phyloP scores from a whole-genome alignment of 176 grass and related monocot genomes.

The Olyra latifolia region DNA sequence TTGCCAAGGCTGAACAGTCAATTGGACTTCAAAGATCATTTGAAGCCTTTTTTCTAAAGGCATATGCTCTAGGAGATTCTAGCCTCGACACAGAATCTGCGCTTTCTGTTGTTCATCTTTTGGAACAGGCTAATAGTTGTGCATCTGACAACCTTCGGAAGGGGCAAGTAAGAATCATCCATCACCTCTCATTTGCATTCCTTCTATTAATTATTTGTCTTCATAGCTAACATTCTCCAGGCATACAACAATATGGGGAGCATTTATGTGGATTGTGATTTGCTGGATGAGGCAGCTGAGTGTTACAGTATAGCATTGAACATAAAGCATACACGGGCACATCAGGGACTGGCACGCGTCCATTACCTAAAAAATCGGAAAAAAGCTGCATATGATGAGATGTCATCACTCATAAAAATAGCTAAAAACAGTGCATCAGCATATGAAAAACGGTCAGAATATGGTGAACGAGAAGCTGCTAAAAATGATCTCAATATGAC shows the following conservation, averaged over 20 bases:
- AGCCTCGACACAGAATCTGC: constrained; percentile 64
- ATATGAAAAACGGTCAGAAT: constrained; percentile 92
- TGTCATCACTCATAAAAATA: constrained; percentile 81
- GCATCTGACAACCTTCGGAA: constrained; percentile 96
- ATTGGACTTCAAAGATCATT: constrained; percentile 79
- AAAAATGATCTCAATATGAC: constrained; percentile 76
- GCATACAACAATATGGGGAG: constrained; percentile 98
- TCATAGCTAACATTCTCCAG: constrained; percentile 38
- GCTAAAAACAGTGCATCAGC: constrained; percentile 80
- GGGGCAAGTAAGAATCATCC: constrained; percentile 67
- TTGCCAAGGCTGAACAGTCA: constrained; percentile 83
- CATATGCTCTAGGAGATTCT: constrained; percentile 83
- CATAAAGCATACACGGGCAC: constrained; percentile 94
- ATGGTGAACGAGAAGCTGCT: constrained; percentile 79
- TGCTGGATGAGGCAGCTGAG: constrained; percentile 78
- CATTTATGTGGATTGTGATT: constrained; percentile 89
- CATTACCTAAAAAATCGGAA: constrained; percentile 82
- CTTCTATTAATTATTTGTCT: background rate
- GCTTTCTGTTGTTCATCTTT: constrained; percentile 72
- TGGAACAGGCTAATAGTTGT: constrained; percentile 84
- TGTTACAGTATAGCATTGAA: constrained; percentile 84
- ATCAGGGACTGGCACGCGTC: constrained; percentile 92
- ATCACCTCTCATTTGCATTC: background rate
- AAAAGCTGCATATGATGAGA: constrained; percentile 78
- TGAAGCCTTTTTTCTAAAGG: constrained; percentile 93